Evolutionary conservation across 306 rosid species (phyloP).

Genomic region (Acacia crassicarpa): DNA sequence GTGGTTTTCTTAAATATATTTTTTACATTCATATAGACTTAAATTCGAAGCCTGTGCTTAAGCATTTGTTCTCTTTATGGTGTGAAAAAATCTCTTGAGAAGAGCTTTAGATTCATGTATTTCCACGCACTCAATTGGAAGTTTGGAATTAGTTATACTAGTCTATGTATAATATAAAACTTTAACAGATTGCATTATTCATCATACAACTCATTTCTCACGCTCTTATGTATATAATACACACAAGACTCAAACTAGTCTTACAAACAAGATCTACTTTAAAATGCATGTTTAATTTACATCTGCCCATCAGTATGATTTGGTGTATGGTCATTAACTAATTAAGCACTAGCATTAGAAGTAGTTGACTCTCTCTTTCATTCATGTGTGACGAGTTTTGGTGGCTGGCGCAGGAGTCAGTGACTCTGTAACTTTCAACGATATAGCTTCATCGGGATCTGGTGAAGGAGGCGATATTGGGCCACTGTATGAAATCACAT

Average conservation of each 20-base stretch:
- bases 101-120: no score
- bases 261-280: background rate
- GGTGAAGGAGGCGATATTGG: background rate
- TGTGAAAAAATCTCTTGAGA: no score
- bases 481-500: background rate
- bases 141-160: background rate
- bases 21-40: no score
- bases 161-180: background rate
- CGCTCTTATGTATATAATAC: background rate
- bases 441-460: background rate
- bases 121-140: background rate
- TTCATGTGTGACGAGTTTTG: conserved; percentile 30
- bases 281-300: background rate
- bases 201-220: background rate
- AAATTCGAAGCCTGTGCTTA: no score
- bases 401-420: background rate
- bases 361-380: conserved; percentile 36
- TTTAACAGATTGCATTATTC: background rate
- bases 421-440: background rate
- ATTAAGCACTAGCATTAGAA: conserved; percentile 23
- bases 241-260: background rate
- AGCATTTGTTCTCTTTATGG: no score
- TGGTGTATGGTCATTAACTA: background rate
- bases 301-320: background rate
- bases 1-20: no score